Evolutionary conservation across 306 rosid genomes (phyloP).

Genomic region (Vigna mungo): DNA sequence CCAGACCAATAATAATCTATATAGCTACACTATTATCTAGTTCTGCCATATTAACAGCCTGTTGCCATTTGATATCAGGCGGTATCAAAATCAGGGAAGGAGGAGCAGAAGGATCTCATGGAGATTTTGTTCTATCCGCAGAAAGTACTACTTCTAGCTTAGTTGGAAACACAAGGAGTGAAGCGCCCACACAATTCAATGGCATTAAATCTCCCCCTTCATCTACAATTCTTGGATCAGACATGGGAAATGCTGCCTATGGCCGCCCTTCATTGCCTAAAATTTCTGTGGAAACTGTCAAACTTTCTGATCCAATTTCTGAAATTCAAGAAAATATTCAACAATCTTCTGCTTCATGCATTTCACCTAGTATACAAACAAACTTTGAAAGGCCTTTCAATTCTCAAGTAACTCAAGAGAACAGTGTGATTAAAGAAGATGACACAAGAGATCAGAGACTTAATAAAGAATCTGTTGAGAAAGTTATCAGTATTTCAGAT

Average conservation of each 20-base stretch:
- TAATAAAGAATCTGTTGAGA: slow-evolving; percentile 31
- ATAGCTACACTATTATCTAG: slow-evolving; percentile 30
- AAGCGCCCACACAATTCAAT: slow-evolving; percentile 42
- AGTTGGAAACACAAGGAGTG: slow-evolving; percentile 41
- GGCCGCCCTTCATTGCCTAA: slow-evolving; percentile 39
- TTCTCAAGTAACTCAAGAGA: slow-evolving; percentile 47
- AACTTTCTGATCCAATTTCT: slow-evolving; percentile 44
- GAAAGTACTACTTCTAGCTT: slow-evolving; percentile 44
- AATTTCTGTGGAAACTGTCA: slow-evolving; percentile 42
- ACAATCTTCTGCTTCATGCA: slow-evolving; percentile 45
- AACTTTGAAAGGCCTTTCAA: slow-evolving; percentile 46
- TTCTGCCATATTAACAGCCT: slow-evolving; percentile 40
- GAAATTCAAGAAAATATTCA: slow-evolving; percentile 51
- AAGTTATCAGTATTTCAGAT: slow-evolving; percentile 35
- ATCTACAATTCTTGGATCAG: slow-evolving; percentile 35
- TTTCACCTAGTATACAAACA: slow-evolving; percentile 45
- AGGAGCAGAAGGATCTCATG: slow-evolving; percentile 43
- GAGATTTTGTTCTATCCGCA: slow-evolving; percentile 41
- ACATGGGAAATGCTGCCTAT: slow-evolving; percentile 35
- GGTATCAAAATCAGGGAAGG: slow-evolving; percentile 42
- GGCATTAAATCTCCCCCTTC: slow-evolving; percentile 48
- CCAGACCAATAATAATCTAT: slow-evolving; percentile 12
- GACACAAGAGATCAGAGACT: slow-evolving; percentile 37
- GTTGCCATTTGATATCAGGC: slow-evolving; percentile 60
- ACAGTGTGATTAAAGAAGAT: slow-evolving; percentile 41